Conservation (phyloP, 371 early-diverging fungal species). For the Mucor lusitanicus region DNA sequence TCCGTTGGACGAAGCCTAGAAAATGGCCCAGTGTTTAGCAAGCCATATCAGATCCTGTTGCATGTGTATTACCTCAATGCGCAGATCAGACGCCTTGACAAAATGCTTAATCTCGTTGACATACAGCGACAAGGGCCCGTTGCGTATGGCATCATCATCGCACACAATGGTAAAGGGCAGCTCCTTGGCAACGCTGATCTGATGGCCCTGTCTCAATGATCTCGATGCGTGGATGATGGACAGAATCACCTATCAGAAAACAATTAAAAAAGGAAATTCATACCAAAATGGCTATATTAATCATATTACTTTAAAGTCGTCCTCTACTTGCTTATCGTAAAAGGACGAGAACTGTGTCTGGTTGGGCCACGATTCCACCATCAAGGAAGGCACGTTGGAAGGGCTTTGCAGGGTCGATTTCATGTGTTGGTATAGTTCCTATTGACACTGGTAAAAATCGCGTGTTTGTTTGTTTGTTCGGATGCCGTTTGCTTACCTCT, state of each 20-base stretch:
- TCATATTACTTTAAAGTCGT: slow-evolving; percentile 53
- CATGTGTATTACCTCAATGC: not conserved
- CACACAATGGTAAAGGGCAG: slow-evolving; percentile 58
- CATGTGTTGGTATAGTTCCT: slow-evolving; percentile 69
- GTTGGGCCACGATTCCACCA: slow-evolving; percentile 60
- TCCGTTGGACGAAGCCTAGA: not conserved
- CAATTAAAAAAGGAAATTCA: slow-evolving; percentile 6
- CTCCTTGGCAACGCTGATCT: slow-evolving; percentile 51
- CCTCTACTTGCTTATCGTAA: slow-evolving; percentile 50
- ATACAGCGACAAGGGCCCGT: slow-evolving; percentile 41
- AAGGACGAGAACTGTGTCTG: slow-evolving; percentile 28
- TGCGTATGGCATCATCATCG: slow-evolving; percentile 31
- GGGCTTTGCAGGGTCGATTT: slow-evolving; percentile 7
- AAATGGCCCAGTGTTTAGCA: not conserved
- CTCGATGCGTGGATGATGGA: slow-evolving; percentile 66
- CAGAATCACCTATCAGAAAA: slow-evolving; percentile 38
- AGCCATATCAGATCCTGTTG: not conserved
- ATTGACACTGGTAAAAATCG: too few species aligned
- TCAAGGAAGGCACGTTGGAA: slow-evolving; percentile 43
- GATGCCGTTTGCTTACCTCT: slow-evolving; percentile 76
- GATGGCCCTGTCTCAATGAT: slow-evolving; percentile 64
- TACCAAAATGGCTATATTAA: not conserved
- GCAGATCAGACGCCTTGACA: slow-evolving; percentile 45
- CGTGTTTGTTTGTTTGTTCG: not conserved
- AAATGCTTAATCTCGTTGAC: slow-evolving; percentile 46